Conservation (phyloP, 176 grass and related monocot species). For the Avena eriantha region DNA sequence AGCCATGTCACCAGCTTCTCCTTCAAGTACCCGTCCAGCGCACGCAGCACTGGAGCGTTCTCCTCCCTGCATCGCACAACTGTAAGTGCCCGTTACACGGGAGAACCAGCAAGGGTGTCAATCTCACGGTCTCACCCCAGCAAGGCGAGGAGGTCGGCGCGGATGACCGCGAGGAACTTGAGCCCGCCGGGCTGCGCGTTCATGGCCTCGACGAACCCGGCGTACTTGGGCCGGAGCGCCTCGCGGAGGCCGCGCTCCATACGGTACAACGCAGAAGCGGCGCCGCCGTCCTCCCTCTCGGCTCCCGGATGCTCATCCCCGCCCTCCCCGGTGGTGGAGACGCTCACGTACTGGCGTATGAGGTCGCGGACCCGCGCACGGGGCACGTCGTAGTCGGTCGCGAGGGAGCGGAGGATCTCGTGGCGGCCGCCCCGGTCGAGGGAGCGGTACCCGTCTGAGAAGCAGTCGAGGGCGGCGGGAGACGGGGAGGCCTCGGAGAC, state of each 20-base stretch:
- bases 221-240: conserved; percentile 72
- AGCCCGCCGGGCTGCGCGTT: conserved; percentile 87
- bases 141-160: conserved; percentile 80
- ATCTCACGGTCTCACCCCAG: conserved; percentile 73
- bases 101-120: conserved; percentile 15
- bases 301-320: conserved; percentile 40
- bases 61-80: conserved; percentile 59
- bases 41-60: conserved; percentile 71
- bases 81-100: conserved; percentile 23
- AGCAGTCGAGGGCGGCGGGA: conserved; percentile 58
- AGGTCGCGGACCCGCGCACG: conserved; percentile 67
- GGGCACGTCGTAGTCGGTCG: conserved; percentile 83
- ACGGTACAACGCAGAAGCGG: conserved; percentile 66
- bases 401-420: conserved; percentile 72
- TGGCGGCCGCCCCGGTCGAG: conserved; percentile 60
- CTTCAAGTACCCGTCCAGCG: conserved; percentile 91
- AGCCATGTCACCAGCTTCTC: conserved; percentile 97
- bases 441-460: conserved; percentile 73
- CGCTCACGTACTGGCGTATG: conserved; percentile 75
- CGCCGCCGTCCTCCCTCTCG: conserved; percentile 32
- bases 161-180: conserved; percentile 82
- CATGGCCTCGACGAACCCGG: conserved; percentile 75
- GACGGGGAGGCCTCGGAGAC: conserved; percentile 46
- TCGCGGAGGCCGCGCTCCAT: conserved; percentile 85
- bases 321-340: conserved; percentile 14